phyloP scores from a whole-genome alignment of 2,329 filamentous ascomycete genomes.

The Graphilbum fragrans region DNA sequence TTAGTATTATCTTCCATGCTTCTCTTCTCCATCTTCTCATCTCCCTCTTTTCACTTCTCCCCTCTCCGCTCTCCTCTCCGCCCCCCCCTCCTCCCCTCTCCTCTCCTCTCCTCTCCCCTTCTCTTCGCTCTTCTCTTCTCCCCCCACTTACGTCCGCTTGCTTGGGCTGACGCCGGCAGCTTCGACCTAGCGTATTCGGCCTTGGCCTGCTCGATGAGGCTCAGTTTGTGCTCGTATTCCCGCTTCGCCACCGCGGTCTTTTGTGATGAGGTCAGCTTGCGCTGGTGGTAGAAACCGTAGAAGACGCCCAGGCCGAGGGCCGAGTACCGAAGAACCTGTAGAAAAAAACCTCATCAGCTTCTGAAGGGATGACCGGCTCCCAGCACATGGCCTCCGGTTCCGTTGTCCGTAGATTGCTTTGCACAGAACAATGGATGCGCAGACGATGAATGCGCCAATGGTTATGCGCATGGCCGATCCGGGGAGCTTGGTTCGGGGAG shows the following conservation, averaged over 20 bases:
- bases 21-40: too few species aligned
- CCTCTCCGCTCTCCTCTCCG: background rate
- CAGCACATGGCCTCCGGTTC: too few species aligned
- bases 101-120: too few species aligned
- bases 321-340: slow-evolving; percentile 89
- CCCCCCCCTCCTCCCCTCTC: too few species aligned
- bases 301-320: slow-evolving; percentile 83
- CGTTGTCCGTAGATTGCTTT: too few species aligned
- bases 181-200: slow-evolving; percentile 71
- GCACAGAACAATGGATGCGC: too few species aligned
- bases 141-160: slow-evolving; percentile 19
- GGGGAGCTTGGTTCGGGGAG: too few species aligned
- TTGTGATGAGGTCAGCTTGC: slow-evolving; percentile 60
- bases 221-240: slow-evolving; percentile 84
- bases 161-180: slow-evolving; percentile 30
- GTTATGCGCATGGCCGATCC: background rate
- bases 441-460: too few species aligned
- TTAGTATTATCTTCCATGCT: too few species aligned
- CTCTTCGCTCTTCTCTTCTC: slow-evolving; percentile 12
- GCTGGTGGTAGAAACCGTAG: slow-evolving; percentile 93
- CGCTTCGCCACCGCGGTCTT: slow-evolving; percentile 59
- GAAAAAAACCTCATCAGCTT: background rate
- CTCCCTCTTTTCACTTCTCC: too few species aligned
- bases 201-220: slow-evolving; percentile 88
- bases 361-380: background rate